Conservation (phyloP, 1,284 basidiomycete species). For the Rhodotorula glutinis region DNA sequence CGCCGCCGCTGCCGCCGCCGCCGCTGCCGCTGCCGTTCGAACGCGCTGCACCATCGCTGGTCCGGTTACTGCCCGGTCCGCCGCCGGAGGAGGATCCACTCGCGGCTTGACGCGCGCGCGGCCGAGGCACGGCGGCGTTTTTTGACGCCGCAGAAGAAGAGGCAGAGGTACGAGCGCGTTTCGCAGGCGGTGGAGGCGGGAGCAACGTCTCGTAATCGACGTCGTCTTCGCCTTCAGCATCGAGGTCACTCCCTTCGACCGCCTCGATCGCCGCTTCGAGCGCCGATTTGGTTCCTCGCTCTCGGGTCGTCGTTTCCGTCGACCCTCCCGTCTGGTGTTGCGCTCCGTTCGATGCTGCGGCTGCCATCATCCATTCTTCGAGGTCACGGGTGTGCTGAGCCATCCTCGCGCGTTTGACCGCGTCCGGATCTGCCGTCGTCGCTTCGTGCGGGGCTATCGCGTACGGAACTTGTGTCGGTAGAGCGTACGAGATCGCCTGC, state of each 20-base stretch:
- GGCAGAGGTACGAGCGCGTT: not conserved
- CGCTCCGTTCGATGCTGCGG: not conserved
- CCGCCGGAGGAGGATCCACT: too few species aligned
- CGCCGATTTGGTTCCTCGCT: too few species aligned
- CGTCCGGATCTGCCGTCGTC: not conserved
- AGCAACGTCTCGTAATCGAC: not conserved
- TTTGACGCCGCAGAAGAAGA: not conserved
- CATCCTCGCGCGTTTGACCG: constrained; percentile 14
- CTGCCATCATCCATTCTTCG: constrained; percentile 14
- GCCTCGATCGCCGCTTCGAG: not conserved
- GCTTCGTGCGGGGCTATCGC: not conserved
- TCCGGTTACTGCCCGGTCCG: too few species aligned
- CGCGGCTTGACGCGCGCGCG: too few species aligned
- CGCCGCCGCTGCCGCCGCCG: too few species aligned
- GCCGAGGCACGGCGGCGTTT: too few species aligned
- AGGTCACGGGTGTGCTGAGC: constrained; percentile 20
- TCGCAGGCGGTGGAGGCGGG: not conserved
- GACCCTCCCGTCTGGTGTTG: not conserved
- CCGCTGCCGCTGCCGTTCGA: not conserved
- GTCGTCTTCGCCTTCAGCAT: not conserved
- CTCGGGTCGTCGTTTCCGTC: too few species aligned
- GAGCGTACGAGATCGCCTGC: not conserved
- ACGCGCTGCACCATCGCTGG: not conserved
- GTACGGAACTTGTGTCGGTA: too few species aligned
- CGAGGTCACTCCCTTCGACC: not conserved